These are phyloP conservation scores for Phytophthora meadii DNA, from an alignment of 352 stramenopile species.

Conservation along the genomic window DNA sequence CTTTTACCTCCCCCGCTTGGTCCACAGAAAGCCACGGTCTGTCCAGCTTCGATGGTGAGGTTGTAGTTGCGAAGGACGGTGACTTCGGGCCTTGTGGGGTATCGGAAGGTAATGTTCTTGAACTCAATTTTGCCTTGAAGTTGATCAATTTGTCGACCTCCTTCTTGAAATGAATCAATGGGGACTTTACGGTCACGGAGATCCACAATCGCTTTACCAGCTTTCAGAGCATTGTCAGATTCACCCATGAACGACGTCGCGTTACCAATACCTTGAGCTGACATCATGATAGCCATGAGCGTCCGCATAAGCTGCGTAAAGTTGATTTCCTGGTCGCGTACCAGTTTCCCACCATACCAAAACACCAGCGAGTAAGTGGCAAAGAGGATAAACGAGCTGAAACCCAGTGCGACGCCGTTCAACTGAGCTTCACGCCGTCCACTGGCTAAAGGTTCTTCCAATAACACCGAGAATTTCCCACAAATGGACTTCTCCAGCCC, in stretches of 20 bases:
- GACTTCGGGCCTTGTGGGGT: not conserved
- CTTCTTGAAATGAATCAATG: constrained; percentile 49
- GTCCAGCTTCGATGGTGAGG: constrained; percentile 73
- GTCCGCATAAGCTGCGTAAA: constrained; percentile 39
- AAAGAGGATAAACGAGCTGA: constrained; percentile 24
- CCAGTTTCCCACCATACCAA: constrained; percentile 62
- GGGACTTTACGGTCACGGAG: constrained; percentile 37
- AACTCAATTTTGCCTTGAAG: constrained; percentile 30
- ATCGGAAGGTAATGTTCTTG: not conserved
- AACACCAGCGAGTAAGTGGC: constrained; percentile 62
- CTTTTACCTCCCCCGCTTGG: constrained; percentile 58
- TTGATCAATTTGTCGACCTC: constrained; percentile 15
- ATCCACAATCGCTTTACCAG: constrained; percentile 39
- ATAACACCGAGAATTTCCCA: constrained; percentile 25
- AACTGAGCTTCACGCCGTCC: constrained; percentile 36
- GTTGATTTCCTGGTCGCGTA: constrained; percentile 43
- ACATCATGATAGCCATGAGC: constrained; percentile 62
- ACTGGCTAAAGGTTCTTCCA: constrained; percentile 37
- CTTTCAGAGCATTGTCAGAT: constrained; percentile 76
- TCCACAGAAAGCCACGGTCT: constrained; percentile 67
- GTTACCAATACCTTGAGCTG: constrained; percentile 34
- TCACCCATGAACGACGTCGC: constrained; percentile 37
- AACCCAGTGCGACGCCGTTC: constrained; percentile 67
- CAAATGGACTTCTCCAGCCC: constrained; percentile 36
- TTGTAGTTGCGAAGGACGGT: constrained; percentile 86